Evolutionary conservation across 805 yeast species (phyloP).

Genomic region (Ogataea naganishii): DNA sequence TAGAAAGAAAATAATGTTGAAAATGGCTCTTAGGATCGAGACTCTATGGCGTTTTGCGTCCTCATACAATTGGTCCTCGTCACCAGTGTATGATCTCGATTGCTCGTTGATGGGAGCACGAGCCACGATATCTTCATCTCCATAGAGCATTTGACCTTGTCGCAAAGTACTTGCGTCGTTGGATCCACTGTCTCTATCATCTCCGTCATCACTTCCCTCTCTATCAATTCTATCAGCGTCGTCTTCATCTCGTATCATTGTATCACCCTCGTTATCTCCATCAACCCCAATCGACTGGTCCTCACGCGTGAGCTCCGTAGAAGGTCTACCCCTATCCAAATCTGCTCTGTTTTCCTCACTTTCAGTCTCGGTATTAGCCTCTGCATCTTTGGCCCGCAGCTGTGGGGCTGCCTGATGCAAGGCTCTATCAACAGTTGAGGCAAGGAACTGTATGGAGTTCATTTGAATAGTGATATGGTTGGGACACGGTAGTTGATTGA

Average conservation of each 20-base stretch:
- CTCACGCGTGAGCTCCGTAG: too few species aligned
- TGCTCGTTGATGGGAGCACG: too few species aligned
- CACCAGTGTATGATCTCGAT: neutral
- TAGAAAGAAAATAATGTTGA: conserved; percentile 30
- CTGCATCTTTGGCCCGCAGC: conserved; percentile 3
- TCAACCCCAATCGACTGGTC: too few species aligned
- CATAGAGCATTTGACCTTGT: too few species aligned
- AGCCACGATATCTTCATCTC: conserved; percentile 2
- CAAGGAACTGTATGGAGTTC: conserved; percentile 24
- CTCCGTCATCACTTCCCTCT: conserved; percentile 4
- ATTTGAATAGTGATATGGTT: too few species aligned
- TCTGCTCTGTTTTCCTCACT: conserved; percentile 5
- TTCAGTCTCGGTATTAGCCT: conserved; percentile 1
- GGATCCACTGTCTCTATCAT: conserved; percentile 5
- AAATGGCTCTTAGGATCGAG: conserved; percentile 10
- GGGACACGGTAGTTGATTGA: too few species aligned
- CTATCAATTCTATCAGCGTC: conserved; percentile 2
- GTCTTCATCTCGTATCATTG: conserved; percentile 2
- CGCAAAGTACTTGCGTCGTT: too few species aligned
- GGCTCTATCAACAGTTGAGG: conserved; percentile 23
- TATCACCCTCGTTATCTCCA: too few species aligned
- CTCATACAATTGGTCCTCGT: conserved; percentile 3
- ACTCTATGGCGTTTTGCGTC: conserved; percentile 2
- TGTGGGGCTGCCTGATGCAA: conserved; percentile 9
- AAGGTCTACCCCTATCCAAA: conserved; percentile 5